These are phyloP conservation scores for Dactylella cylindrospora DNA, from an alignment of 2,329 filamentous ascomycete species.

Conservation along the genomic window DNA sequence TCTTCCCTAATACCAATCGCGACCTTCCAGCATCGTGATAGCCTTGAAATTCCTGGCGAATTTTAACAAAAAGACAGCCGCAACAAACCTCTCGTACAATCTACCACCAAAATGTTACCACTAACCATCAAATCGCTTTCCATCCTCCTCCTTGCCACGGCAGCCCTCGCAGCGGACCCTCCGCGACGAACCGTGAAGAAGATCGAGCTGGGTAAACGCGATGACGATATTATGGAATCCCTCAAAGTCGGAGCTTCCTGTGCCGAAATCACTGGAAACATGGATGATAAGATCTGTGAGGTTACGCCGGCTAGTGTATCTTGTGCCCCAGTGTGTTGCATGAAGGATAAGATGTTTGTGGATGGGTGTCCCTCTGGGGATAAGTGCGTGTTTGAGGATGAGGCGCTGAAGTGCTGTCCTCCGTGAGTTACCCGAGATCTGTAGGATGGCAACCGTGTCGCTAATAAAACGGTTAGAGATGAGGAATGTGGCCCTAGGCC, in stretches of 20 bases:
- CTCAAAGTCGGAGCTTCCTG: slow-evolving; percentile 12
- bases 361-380: slow-evolving; percentile 34
- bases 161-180: slow-evolving; percentile 1
- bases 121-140: background rate
- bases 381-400: slow-evolving; percentile 11
- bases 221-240: background rate
- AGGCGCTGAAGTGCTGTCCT: slow-evolving; percentile 21
- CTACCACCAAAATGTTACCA: background rate
- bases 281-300: slow-evolving; percentile 23
- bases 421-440: slow-evolving; percentile 5
- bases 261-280: slow-evolving; percentile 20
- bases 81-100: no score
- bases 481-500: slow-evolving; percentile 17
- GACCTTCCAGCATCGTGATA: no score
- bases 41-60: no score
- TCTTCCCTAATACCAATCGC: no score
- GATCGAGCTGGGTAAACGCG: slow-evolving; percentile 9
- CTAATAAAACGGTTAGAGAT: background rate
- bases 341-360: slow-evolving; percentile 10
- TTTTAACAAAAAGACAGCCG: no score
- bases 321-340: slow-evolving; percentile 33
- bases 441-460: background rate
- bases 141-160: background rate
- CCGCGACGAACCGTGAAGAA: slow-evolving; percentile 12
- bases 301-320: slow-evolving; percentile 10